Conservation (phyloP, 352 stramenopile species). For the Pythium brachiatum region DNA sequence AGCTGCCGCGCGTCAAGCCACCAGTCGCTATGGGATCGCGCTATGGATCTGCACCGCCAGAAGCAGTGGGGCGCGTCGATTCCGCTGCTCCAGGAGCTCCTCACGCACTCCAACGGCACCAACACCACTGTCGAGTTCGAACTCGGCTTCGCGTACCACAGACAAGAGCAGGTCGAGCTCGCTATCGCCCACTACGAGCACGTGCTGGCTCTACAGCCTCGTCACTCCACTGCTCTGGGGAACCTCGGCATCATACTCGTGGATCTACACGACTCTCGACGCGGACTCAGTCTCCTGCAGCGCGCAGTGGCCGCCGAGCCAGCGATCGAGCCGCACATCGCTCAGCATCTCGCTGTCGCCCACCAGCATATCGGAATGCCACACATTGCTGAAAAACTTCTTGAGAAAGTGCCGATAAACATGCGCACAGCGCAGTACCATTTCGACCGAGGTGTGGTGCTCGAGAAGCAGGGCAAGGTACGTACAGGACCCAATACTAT, state of each 20-base stretch:
- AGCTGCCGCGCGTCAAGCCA: not conserved
- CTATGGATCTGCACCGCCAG: not conserved
- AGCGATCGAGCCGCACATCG: not conserved
- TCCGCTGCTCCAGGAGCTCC: not conserved
- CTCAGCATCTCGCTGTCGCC: slow-evolving; percentile 37
- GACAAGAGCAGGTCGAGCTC: not conserved
- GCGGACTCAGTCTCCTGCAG: slow-evolving; percentile 14
- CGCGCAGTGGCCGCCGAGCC: slow-evolving; percentile 22
- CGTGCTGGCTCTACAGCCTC: not conserved
- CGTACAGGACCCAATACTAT: too few species aligned
- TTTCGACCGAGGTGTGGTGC: slow-evolving; percentile 54
- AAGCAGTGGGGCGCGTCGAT: not conserved
- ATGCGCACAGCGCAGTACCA: slow-evolving; percentile 33
- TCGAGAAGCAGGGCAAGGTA: slow-evolving; percentile 43
- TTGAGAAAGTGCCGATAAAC: slow-evolving; percentile 16
- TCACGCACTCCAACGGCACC: not conserved
- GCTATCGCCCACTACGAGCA: not conserved
- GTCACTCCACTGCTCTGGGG: slow-evolving; percentile 3
- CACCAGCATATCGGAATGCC: slow-evolving; percentile 29
- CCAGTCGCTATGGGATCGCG: slow-evolving; percentile 5
- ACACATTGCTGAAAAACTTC: slow-evolving; percentile 37
- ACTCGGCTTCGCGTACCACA: not conserved
- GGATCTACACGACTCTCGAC: slow-evolving; percentile 24
- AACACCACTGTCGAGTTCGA: not conserved
- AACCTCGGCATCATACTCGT: slow-evolving; percentile 37